These are phyloP conservation scores for Scutellaria baicalensis DNA, from an alignment of 257 asterid species.

Conservation along the genomic window DNA sequence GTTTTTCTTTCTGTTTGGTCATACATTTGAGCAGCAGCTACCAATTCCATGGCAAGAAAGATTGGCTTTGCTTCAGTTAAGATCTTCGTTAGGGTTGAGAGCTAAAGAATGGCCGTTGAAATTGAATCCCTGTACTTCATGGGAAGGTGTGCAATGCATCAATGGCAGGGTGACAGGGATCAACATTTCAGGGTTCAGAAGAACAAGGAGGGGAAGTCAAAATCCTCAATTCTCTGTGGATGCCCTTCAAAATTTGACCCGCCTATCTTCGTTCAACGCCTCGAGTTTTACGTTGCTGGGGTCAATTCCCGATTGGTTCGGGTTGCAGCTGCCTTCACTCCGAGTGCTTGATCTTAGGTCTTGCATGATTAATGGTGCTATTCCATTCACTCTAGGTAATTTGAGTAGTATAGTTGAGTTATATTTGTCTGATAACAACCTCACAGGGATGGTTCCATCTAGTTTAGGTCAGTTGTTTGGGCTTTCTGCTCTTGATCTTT, in stretches of 20 bases:
- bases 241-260: conserved; percentile 61
- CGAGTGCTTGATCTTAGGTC: conserved; percentile 87
- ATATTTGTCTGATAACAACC: conserved; percentile 56
- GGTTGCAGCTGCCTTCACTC: conserved; percentile 44
- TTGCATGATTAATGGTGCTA: conserved; percentile 48
- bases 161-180: conserved; percentile 66
- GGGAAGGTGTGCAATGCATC: conserved; percentile 66
- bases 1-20: conserved; percentile 36
- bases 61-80: conserved; percentile 60
- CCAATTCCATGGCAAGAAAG: conserved; percentile 43
- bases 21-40: conserved; percentile 45
- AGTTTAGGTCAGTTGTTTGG: conserved; percentile 48
- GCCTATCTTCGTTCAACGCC: conserved; percentile 59
- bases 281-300: conserved; percentile 71
- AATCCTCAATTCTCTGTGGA: conserved; percentile 80
- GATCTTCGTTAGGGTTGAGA: conserved; percentile 94
- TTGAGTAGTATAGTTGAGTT: conserved; percentile 51
- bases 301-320: conserved; percentile 76
- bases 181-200: conserved; percentile 73
- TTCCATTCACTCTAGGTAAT: conserved; percentile 66
- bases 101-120: conserved; percentile 84
- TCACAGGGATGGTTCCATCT: conserved; percentile 56
- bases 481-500: conserved; percentile 65
- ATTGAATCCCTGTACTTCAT: conserved; percentile 62
- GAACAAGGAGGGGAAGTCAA: conserved; percentile 62